These are phyloP conservation scores for Exophiala mesophila DNA, from an alignment of 2,329 filamentous ascomycete species.

Conservation along the genomic window DNA sequence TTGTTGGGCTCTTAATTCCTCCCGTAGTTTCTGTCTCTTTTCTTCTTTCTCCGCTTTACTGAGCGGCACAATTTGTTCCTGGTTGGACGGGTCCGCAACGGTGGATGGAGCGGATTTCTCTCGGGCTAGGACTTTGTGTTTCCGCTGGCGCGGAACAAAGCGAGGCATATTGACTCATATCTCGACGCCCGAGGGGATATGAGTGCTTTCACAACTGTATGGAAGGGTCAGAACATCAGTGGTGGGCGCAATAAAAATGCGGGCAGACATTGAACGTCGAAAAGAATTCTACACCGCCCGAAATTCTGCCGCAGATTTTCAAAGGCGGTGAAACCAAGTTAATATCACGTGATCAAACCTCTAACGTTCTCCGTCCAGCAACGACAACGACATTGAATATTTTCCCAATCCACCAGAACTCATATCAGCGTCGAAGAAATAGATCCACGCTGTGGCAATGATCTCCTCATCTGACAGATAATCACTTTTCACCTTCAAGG, in stretches of 20 bases:
- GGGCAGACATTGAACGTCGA: not conserved
- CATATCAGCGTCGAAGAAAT: too few species aligned
- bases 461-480: too few species aligned
- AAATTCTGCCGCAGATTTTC: slow-evolving; percentile 8
- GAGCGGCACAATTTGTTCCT: slow-evolving; percentile 18
- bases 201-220: too few species aligned
- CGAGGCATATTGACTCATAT: slow-evolving; percentile 45
- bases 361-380: too few species aligned
- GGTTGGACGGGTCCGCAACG: slow-evolving; percentile 8
- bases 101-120: slow-evolving; percentile 20
- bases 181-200: too few species aligned
- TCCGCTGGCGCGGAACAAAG: slow-evolving; percentile 54
- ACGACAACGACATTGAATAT: too few species aligned
- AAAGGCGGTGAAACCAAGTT: too few species aligned
- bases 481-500: too few species aligned
- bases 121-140: slow-evolving; percentile 47
- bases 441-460: too few species aligned
- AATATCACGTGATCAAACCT: slow-evolving; percentile 7
- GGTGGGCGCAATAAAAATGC: too few species aligned
- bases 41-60: slow-evolving; percentile 51
- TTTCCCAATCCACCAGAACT: too few species aligned
- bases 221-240: slow-evolving; percentile 7
- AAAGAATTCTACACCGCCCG: slow-evolving; percentile 4
- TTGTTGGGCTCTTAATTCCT: slow-evolving; percentile 51
- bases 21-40: slow-evolving; percentile 48